Base-by-base conservation (phyloP, 2,329 filamentous ascomycete genomes). In the Colletotrichum falcatum region DNA sequence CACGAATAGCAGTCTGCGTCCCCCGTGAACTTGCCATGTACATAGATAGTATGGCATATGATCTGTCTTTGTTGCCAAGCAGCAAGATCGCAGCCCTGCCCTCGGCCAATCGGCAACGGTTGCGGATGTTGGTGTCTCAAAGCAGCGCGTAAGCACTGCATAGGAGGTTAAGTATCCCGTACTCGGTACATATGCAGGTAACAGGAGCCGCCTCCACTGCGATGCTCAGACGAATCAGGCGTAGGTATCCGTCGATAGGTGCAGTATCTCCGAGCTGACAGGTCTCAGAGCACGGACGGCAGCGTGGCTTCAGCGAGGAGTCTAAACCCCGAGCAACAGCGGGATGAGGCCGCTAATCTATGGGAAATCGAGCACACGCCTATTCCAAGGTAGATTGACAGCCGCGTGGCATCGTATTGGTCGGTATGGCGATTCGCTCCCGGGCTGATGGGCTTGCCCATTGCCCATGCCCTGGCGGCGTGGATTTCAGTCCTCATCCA, bases 231-330 rank as follows among this genome's bases (percentile, higher is more conserved):
- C 68, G 20, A 71, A 69, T 69, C 51, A 69, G 18, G n/a, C 8
- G 11, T 7, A n/a, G n/a, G 30, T 33, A 33, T 33, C 30, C n/a
- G n/a, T 20, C 11, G 20, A 46, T 5, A 42, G 11, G 14, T 11
- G 14, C 26, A 26, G 16, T 20, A 54, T 23, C 20, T 33, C 26
- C 65, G 39, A 60, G 37, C 48, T 70, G 69, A 49, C 33, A 49
- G 46, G 60, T 60, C 65, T 70, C 46, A 42, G 20, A 60, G 69
- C 69, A 71, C 69, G 39, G 69, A 71, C 69, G 28, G 39, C 60
- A 39, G 2, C 42, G 48, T 48, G 65, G 68, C 65, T 69, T 58
- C 62, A 42, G 35, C 49, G 6, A 60, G 2, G 12, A 65, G 65
- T 8, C 66, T 70, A 71, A 65, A 46, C 54, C 54, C 37, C 20